Percentiles rank a stretch among this genome's conserved stretches.
phyloP scores from a whole-genome alignment of 441 rosid species.

The Euphorbia celastroides region DNA sequence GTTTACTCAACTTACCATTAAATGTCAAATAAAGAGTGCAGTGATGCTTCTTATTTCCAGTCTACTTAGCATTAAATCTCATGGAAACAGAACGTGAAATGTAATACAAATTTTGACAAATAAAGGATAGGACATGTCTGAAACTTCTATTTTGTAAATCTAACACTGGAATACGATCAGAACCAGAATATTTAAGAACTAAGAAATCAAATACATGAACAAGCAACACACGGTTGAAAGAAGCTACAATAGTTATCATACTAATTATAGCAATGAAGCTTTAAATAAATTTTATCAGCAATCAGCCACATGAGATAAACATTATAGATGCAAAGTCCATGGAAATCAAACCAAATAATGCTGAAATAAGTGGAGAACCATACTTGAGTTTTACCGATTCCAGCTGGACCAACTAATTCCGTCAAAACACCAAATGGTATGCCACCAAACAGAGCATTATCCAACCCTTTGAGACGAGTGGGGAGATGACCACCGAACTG shows the following conservation, averaged over 20 bases:
- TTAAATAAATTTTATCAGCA: too few species aligned
- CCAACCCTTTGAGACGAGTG: conserved; percentile 67
- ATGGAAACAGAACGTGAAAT: not conserved
- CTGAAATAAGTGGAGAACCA: not conserved
- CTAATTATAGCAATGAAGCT: not conserved
- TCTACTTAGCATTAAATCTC: not conserved
- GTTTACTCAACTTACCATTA: not conserved
- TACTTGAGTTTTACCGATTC: conserved; percentile 93
- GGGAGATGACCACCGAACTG: conserved; percentile 64
- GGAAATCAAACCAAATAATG: not conserved
- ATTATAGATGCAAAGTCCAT: not conserved
- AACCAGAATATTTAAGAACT: not conserved
- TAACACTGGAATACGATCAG: not conserved
- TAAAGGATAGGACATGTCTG: not conserved
- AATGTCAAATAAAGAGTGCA: not conserved
- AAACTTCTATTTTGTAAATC: not conserved
- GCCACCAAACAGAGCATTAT: conserved; percentile 72
- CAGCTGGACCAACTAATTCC: conserved; percentile 85
- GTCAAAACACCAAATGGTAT: conserved; percentile 86
- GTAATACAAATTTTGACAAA: not conserved
- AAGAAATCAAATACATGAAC: not conserved
- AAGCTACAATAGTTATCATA: not conserved
- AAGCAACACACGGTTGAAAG: not conserved
- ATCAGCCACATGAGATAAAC: not conserved
- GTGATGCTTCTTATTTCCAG: not conserved